Evolutionary conservation across 345 rosid genomes (phyloP).

Genomic region (Eucalyptus fibrosa): DNA sequence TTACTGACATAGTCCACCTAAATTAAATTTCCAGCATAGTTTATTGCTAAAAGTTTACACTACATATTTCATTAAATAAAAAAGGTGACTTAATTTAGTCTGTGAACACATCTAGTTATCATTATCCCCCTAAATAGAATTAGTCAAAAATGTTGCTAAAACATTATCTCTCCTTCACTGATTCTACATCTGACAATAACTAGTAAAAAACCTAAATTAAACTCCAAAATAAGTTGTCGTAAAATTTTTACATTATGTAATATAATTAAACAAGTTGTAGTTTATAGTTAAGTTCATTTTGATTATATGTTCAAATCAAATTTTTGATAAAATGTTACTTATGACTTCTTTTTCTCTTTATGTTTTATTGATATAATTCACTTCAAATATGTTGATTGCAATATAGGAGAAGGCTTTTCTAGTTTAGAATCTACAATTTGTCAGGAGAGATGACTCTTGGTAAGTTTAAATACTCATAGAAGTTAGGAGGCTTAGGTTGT

Average conservation of each 20-base stretch:
- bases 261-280: neutral
- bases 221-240: neutral
- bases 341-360: neutral
- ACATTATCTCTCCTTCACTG: neutral
- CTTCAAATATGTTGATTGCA: neutral
- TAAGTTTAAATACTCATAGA: neutral
- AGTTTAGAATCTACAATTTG: no score
- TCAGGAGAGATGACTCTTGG: neutral
- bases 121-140: neutral
- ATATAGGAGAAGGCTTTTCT: neutral
- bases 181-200: neutral
- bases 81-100: neutral
- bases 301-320: neutral
- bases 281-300: neutral
- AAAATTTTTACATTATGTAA: neutral
- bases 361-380: neutral
- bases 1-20: neutral
- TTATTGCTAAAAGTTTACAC: neutral
- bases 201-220: neutral
- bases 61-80: neutral
- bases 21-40: neutral
- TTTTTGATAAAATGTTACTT: neutral
- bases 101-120: neutral
- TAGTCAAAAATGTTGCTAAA: neutral
- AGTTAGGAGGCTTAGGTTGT: neutral